Percentiles rank a stretch among this genome's conserved stretches.
Conservation (phyloP, 2,329 filamentous ascomycete species). For the Alternaria triticina region DNA sequence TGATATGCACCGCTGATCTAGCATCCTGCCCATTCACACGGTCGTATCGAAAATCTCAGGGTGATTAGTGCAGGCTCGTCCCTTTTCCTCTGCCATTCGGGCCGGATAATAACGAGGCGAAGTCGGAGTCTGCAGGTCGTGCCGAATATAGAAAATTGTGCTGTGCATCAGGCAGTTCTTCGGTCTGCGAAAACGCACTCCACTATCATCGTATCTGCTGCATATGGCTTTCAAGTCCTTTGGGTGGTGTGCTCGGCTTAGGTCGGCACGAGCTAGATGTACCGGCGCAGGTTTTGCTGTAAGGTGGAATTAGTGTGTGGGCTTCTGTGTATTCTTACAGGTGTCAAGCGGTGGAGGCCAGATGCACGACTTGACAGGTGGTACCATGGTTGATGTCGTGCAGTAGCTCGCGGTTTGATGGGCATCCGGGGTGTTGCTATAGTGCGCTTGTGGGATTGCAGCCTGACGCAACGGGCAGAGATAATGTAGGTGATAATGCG, state of each 20-base stretch:
- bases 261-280: slow-evolving; percentile 1
- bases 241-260: neutral
- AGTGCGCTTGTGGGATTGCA: neutral
- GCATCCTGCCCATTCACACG: neutral
- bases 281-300: neutral
- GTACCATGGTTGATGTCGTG: slow-evolving; percentile 18
- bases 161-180: slow-evolving; percentile 4
- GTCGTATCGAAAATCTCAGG: neutral
- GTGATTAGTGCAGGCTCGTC: neutral
- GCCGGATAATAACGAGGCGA: slow-evolving; percentile 2
- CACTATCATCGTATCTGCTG: neutral
- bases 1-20: neutral
- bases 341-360: neutral
- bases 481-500: neutral
- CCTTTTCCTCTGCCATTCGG: slow-evolving; percentile 2
- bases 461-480: slow-evolving; percentile 5
- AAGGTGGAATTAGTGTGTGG: neutral
- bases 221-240: neutral
- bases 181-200: neutral
- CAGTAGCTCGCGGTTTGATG: slow-evolving; percentile 12
- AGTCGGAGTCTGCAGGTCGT: neutral
- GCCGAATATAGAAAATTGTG: slow-evolving; percentile 2
- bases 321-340: neutral
- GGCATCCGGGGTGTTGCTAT: neutral
- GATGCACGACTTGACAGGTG: neutral